These are phyloP conservation scores for Penicillium sp. DNA, from an alignment of 2,329 filamentous ascomycete genomes.

Conservation along the genomic window DNA sequence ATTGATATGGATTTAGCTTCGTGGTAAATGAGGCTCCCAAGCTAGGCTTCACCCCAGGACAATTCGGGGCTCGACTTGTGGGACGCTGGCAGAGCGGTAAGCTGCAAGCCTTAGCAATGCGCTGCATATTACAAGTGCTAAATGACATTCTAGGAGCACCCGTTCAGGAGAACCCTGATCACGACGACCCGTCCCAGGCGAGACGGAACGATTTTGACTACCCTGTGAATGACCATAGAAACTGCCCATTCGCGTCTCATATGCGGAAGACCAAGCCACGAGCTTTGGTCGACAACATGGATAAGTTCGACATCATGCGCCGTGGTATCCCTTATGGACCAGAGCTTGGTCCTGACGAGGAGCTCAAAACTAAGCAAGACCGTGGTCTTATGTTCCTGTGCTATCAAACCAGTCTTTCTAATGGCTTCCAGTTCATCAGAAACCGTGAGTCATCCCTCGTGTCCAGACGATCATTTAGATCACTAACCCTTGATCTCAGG, in stretches of 20 bases:
- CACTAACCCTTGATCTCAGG: not conserved
- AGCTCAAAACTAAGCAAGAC: conserved; percentile 27
- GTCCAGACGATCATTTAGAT: not conserved
- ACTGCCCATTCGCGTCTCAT: conserved; percentile 51
- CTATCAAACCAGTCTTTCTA: conserved; percentile 28
- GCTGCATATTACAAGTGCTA: not conserved
- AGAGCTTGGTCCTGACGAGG: conserved; percentile 38
- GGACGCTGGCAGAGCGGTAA: conserved; percentile 47
- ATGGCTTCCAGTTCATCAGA: conserved; percentile 7
- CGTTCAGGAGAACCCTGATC: conserved; percentile 22
- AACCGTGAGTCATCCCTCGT: conserved; percentile 2
- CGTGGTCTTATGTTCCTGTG: conserved; percentile 49
- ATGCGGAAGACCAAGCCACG: conserved; percentile 51
- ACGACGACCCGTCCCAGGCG: not conserved
- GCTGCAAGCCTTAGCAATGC: not conserved
- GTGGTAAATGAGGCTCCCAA: not conserved
- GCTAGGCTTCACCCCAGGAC: conserved; percentile 20
- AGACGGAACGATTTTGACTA: conserved; percentile 43
- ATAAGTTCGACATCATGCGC: conserved; percentile 42
- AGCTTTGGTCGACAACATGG: conserved; percentile 16
- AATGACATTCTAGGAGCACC: not conserved
- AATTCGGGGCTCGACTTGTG: conserved; percentile 46
- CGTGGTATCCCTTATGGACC: conserved; percentile 49
- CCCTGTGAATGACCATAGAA: conserved; percentile 30
- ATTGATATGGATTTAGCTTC: not conserved